Evolutionary conservation across 1,284 basidiomycete species (phyloP).

Genomic region (Moniliella sp.): DNA sequence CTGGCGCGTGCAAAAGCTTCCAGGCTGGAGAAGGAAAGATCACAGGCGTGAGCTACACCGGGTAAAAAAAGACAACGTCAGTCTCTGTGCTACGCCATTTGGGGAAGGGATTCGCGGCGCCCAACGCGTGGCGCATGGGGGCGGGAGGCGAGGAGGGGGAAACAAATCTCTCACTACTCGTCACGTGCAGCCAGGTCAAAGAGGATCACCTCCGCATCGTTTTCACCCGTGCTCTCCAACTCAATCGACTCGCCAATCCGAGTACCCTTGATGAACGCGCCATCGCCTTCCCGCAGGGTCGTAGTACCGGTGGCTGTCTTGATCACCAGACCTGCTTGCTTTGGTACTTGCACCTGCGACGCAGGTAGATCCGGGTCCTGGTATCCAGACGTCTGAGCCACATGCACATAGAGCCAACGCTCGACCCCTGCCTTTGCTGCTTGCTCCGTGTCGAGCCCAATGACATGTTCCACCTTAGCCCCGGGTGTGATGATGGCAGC

Average conservation of each 20-base stretch:
- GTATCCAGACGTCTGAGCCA: constrained; percentile 2
- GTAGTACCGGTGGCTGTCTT: not conserved
- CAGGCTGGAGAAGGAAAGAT: too few relatives aligned
- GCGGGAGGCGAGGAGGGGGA: too few relatives aligned
- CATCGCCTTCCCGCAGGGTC: not conserved
- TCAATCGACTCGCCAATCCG: not conserved
- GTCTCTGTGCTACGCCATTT: too few relatives aligned
- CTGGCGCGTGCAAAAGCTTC: too few relatives aligned
- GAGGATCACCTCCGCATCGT: too few relatives aligned
- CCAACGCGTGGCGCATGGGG: too few relatives aligned
- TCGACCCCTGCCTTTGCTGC: constrained; percentile 3
- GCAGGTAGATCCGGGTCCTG: not conserved
- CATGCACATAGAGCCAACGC: constrained; percentile 17
- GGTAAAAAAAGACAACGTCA: too few relatives aligned
- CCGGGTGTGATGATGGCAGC: constrained; percentile 9
- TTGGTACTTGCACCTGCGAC: not conserved
- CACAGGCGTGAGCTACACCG: too few relatives aligned
- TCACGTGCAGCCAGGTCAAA: too few relatives aligned
- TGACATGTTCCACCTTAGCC: constrained; percentile 5
- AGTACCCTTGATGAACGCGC: not conserved
- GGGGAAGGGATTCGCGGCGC: too few relatives aligned
- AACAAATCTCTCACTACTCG: too few relatives aligned
- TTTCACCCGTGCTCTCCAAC: not conserved
- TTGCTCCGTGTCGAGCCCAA: constrained; percentile 9
- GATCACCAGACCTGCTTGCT: not conserved